Base-by-base conservation (phyloP, 805 yeast genomes). In the Zygosaccharomyces bisporus region DNA sequence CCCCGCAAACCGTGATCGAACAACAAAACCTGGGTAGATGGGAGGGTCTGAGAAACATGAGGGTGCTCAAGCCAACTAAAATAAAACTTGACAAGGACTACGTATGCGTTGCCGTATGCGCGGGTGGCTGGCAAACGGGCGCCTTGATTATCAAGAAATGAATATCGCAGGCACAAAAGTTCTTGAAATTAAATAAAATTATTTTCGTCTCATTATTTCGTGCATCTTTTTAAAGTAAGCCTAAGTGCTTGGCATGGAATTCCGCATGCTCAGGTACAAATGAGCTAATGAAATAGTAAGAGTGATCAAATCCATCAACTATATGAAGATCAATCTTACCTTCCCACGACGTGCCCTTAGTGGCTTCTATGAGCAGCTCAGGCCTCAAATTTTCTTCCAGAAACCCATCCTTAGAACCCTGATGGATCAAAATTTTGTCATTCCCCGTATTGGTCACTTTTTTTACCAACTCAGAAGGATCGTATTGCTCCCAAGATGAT, bases 291-390 rank as follows among this genome's bases (percentile, higher is more conserved):
- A 89, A 91, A 66, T 77, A 93, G 71, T 90, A 91, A 39, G 90
- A 83, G 62, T 91, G 99, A 59, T 93, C 97, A 60, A 80, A 91
- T 3, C 90, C 96, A 1, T 85, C 89, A 14, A 77, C 95, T 27
- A 79, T 56, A 21, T 78, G 68, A 39, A 85, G 64, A 23, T 76
- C 70, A 46, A 91, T 73, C 44, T 77, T 72, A 4, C 80, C 85
- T 46, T 75, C 76, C 65, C 83, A 82, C 5, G 67, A 64, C 0
- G 85, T 69, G 23, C 74, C 76, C 53, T 78, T 71, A 4, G 82
- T 73, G 2, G 79, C 76, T 39, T 73, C 76, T 6, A 75, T 73
- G 9, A 93, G 73, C 53, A 78, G 76, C 52, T 86, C 89, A 3
- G 95, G 95, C 52, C 79, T 77, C 61, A 93, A 73, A 63, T 87